Base-by-base conservation (phyloP, 768 basidiomycete genomes). In the Leccinum longicurvipes region DNA sequence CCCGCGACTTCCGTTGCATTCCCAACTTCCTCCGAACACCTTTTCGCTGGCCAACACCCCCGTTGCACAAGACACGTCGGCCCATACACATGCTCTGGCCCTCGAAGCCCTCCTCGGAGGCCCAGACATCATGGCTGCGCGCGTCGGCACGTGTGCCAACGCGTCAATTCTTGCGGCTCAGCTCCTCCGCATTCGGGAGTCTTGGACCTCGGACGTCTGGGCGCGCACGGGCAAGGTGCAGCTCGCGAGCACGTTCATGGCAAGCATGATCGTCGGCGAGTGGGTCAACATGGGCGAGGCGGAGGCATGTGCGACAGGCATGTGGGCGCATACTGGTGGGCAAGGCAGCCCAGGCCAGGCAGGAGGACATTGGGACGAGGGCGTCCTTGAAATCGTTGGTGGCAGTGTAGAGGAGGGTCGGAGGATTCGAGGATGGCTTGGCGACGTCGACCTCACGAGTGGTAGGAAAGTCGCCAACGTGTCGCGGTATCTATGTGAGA, bases 131-230 rank as follows among this genome's bases (percentile, higher is more conserved):
- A 89, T 91, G 86, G 84, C 86, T 4, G 76, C 80, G 23, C 86
- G 86, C 27, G 87, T 91, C 1, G 90, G 91, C 5, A 86, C 83
- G 6, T 82, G 83, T 57, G 86, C 87, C 4, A 82, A 82, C 58
- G 79, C 87, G 0, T 87, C 87, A 11, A 78, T 87, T 53, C 74
- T 88, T 29, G 81, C 89, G 3, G 89, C 89, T 0, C 91, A 92
- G 64, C 79, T 91, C 4, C 74, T 91, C 36, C 82, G 86, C 11
- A 82, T 91, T 12, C 83, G 89, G n/a, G 90, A 91, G 67, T 83
- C 80, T 3, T 89, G 85, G 81, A 82, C 86, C 2, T 78, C 80
- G 44, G 89, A 91, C 27, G 86, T 89, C 8, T 93, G 90, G 89
- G 79, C 77, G 0, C 79, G 85, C 47, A 91, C 91, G 0, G 89